These are phyloP conservation scores for Magnolia kwangsiensis DNA, from an alignment of 164 flowering plant species.

Conservation along the genomic window DNA sequence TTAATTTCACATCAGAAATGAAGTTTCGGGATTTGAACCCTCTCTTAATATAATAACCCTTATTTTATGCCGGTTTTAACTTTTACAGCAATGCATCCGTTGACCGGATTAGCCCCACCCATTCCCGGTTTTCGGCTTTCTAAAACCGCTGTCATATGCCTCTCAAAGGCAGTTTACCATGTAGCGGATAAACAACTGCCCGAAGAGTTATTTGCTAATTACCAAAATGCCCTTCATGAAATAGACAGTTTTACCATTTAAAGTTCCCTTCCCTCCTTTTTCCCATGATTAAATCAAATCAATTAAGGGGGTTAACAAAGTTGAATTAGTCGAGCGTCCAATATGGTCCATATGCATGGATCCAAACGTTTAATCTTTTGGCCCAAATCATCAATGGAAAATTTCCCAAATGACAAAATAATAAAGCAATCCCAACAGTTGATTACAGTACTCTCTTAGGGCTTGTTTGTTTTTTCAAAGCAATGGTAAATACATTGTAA, in stretches of 20 bases:
- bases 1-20: conserved; percentile 12
- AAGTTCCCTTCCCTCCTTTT: background rate
- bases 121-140: conserved; percentile 10
- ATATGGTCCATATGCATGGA: too few species aligned
- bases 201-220: background rate
- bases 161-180: background rate
- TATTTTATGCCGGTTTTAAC: conserved; percentile 29
- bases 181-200: background rate
- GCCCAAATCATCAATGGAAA: too few species aligned
- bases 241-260: background rate
- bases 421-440: too few species aligned
- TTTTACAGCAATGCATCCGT: conserved; percentile 40
- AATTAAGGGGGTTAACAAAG: too few species aligned
- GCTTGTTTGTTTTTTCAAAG: too few species aligned
- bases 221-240: background rate
- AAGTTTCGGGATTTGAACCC: conserved; percentile 34
- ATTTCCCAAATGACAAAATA: too few species aligned
- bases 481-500: too few species aligned
- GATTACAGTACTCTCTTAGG: too few species aligned
- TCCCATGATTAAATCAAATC: background rate
- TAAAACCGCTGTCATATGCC: background rate
- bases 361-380: too few species aligned
- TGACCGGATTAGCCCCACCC: conserved; percentile 29
- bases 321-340: too few species aligned
- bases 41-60: conserved; percentile 16